phyloP scores from a whole-genome alignment of 140 eudicot genomes.

The Flaveria floridana region DNA sequence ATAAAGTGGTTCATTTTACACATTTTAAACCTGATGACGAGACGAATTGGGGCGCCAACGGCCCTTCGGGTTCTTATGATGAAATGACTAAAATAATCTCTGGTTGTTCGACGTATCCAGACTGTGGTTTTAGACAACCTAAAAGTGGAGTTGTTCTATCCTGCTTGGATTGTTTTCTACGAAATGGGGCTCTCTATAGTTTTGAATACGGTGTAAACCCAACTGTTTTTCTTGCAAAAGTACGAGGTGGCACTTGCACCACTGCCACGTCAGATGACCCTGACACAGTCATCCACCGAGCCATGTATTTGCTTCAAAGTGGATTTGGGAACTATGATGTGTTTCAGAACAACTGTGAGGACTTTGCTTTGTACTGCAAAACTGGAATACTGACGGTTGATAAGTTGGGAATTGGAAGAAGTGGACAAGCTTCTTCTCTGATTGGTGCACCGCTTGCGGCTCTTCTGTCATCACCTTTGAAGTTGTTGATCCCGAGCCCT shows the following conservation, averaged over 20 bases:
- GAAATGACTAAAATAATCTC: slow-evolving; percentile 36
- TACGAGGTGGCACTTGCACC: slow-evolving; percentile 98
- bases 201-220: slow-evolving; percentile 85
- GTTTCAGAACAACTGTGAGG: slow-evolving; percentile 89
- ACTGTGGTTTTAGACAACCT: slow-evolving; percentile 90
- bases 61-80: slow-evolving; percentile 33
- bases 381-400: slow-evolving; percentile 80
- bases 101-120: slow-evolving; percentile 75
- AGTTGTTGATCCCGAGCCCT: slow-evolving; percentile 77
- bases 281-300: slow-evolving; percentile 66
- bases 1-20: slow-evolving; percentile 96
- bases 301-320: slow-evolving; percentile 82
- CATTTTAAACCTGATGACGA: slow-evolving; percentile 42
- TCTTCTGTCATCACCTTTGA: slow-evolving; percentile 77
- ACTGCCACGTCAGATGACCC: slow-evolving; percentile 74
- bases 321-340: slow-evolving; percentile 93
- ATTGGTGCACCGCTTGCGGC: slow-evolving; percentile 96
- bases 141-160: slow-evolving; percentile 84
- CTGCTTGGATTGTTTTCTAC: slow-evolving; percentile 85
- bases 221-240: slow-evolving; percentile 70
- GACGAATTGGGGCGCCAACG: slow-evolving; percentile 32
- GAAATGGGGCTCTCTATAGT: slow-evolving; percentile 64
- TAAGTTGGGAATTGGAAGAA: slow-evolving; percentile 76
- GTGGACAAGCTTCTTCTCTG: slow-evolving; percentile 90
- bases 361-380: slow-evolving; percentile 86